phyloP scores from a whole-genome alignment of 176 grass and related monocot genomes.

The Juncus inflexus region DNA sequence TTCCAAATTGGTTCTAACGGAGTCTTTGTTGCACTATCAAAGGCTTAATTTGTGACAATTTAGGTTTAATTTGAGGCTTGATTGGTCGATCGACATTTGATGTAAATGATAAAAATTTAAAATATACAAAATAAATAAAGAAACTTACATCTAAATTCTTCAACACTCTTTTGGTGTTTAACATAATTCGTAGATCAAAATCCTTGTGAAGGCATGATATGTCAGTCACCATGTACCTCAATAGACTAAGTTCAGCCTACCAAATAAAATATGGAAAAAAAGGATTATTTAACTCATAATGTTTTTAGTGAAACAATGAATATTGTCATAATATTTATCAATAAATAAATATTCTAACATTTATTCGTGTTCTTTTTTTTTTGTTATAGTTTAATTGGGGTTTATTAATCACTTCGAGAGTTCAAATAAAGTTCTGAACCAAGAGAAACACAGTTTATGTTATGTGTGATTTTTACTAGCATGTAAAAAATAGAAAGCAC shows the following conservation, averaged over 20 bases:
- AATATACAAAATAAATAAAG: too few relatives aligned
- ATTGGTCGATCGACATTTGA: too few relatives aligned
- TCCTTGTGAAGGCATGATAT: slow-evolving; percentile 62
- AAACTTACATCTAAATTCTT: slow-evolving; percentile 58
- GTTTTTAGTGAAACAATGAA: background rate
- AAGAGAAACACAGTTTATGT: background rate
- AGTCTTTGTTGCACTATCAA: too few relatives aligned
- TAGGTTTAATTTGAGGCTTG: too few relatives aligned
- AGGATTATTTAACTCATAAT: background rate
- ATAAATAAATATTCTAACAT: background rate
- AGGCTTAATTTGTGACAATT: too few relatives aligned
- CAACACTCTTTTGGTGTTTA: slow-evolving; percentile 41
- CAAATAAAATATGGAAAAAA: slow-evolving; percentile 4
- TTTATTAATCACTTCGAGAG: background rate
- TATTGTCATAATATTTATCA: slow-evolving; percentile 2
- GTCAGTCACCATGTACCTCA: slow-evolving; percentile 64
- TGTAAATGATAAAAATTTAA: too few relatives aligned
- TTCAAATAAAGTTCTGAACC: slow-evolving; percentile 18
- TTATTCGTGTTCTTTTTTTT: background rate
- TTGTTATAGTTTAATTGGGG: background rate
- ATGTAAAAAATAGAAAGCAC: background rate
- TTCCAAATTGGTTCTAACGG: too few relatives aligned
- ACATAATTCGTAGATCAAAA: slow-evolving; percentile 68
- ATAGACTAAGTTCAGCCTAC: slow-evolving; percentile 57
- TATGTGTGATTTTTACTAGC: background rate